These are phyloP conservation scores for Turritis glabra DNA, from an alignment of 345 rosid genomes.

Conservation along the genomic window DNA sequence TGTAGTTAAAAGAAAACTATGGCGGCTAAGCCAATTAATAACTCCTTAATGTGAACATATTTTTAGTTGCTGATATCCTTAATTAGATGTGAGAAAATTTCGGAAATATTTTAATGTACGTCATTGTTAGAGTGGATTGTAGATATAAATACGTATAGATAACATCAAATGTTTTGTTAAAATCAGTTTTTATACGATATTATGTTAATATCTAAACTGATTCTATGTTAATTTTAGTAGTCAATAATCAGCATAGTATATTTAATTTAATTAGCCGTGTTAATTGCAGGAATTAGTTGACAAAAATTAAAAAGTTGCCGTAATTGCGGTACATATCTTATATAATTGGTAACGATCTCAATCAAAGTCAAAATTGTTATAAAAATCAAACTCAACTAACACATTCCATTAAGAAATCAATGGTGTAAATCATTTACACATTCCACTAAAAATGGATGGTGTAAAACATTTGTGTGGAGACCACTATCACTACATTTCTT, in stretches of 20 bases:
- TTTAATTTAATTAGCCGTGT: not conserved
- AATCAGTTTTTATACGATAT: not conserved
- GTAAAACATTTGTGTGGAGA: no score
- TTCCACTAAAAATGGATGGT: no score
- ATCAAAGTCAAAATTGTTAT: constrained; percentile 23
- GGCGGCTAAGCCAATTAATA: no score
- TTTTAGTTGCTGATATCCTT: not conserved
- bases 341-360: not conserved
- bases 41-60: no score
- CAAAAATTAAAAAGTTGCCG: not conserved
- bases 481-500: no score
- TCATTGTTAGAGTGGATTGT: not conserved
- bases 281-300: constrained; percentile 16
- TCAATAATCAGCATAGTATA: not conserved
- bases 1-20: no score
- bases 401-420: no score
- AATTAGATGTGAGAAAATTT: not conserved
- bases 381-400: no score
- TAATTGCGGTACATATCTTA: not conserved
- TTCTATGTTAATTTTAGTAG: not conserved
- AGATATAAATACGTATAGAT: not conserved
- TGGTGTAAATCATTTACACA: no score
- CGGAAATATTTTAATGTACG: not conserved
- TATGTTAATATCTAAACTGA: not conserved
- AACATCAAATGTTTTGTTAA: not conserved